These are phyloP conservation scores for Aristolochia contorta DNA, from an alignment of 164 flowering plant genomes.

Conservation along the genomic window DNA sequence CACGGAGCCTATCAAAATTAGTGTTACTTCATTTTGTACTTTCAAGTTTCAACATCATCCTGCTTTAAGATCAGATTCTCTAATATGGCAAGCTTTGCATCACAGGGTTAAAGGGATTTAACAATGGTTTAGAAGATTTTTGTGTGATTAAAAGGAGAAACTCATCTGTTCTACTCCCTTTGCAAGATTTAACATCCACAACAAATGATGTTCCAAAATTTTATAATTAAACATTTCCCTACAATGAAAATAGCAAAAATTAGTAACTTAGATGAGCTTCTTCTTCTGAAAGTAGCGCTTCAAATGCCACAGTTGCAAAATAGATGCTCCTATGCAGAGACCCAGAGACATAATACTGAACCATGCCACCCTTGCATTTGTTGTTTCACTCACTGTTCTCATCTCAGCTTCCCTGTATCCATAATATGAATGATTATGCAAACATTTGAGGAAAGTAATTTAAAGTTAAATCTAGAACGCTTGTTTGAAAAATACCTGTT, in stretches of 20 bases:
- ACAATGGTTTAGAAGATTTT: too few relatives aligned
- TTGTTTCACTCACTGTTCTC: conserved; percentile 70
- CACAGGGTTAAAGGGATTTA: too few relatives aligned
- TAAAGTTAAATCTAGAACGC: neutral
- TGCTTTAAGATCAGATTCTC: too few relatives aligned
- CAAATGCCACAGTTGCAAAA: conserved; percentile 61
- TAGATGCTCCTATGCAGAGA: conserved; percentile 65
- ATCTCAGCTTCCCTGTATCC: conserved; percentile 54
- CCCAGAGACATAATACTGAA: conserved; percentile 70
- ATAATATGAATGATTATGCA: neutral
- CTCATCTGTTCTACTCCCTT: too few relatives aligned
- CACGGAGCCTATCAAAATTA: too few relatives aligned
- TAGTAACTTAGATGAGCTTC: conserved; percentile 56
- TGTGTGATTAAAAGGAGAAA: too few relatives aligned
- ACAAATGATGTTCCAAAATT: too few relatives aligned
- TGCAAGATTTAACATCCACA: too few relatives aligned
- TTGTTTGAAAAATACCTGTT: conserved; percentile 30
- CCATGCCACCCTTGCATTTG: conserved; percentile 78
- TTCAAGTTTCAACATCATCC: too few relatives aligned
- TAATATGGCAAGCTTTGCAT: too few relatives aligned
- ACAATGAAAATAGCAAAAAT: neutral
- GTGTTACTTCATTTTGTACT: too few relatives aligned
- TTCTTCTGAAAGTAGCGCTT: conserved; percentile 85
- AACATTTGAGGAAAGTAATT: neutral
- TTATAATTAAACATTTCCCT: too few relatives aligned